Evolutionary conservation across 768 basidiomycete genomes (phyloP), one percentile per base, ranked within the genome.

Genomic region (Chiua virens): DNA sequence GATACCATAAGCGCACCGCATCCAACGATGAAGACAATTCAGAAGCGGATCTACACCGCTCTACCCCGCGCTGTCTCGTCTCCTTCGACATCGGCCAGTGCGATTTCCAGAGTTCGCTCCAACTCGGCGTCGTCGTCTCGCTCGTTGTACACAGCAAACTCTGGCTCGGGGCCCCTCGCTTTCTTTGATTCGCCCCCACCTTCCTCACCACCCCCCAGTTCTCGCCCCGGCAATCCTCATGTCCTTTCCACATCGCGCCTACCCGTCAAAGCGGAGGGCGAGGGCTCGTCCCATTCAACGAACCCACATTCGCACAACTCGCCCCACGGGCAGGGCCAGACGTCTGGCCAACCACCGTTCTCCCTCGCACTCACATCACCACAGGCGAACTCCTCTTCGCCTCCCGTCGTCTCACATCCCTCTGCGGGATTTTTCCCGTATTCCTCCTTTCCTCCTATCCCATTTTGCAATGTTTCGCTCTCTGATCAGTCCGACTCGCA

Each of bases 11-110:
- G 66, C 32, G 58, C 70, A 44, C 71, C 71, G 2, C 68, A 70
- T 18, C 65, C 71, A 42, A 71, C 76, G 56, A 78, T 77, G 72
- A 75, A 75, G 68, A 74, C 74, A 22, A 72, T 79, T 22, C 76
- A 76, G 55, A 82, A 79, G 59, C 75, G 79, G n/a, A 65, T 82
- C 38, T 78, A 73, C 57, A 73, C 71, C 18, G 77, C 72, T 58
- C 75, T 46, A 27, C 73, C 72, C 36, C 75, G 75, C 43, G n/a
- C n/a, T n/a, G n/a, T n/a, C n/a, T n/a, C n/a, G n/a, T 58, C 56
- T 8, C 46, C 63, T 14, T 61, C 68, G 22, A 55, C 71, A 51
- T 65, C 72, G 22, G 55, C 71, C 5, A 53, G 61, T 3, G 59
- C 62, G 53, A 64, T 62, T 46, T 63, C 73, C 59, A 67, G 78